phyloP scores from a whole-genome alignment of 495 filamentous ascomycete species.

The Neurospora sp. region DNA sequence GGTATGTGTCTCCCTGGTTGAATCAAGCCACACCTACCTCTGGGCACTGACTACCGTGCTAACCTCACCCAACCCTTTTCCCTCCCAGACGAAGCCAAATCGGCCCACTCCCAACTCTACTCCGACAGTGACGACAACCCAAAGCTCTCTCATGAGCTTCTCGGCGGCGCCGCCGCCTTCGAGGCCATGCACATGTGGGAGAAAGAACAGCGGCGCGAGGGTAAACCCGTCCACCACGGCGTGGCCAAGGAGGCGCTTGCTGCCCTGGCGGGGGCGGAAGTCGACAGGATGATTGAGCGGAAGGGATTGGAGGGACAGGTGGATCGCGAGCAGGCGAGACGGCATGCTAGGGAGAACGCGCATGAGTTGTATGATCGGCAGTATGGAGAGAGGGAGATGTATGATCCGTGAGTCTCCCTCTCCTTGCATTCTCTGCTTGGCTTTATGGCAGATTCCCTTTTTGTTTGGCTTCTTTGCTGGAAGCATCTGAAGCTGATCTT shows the following conservation, averaged over 20 bases:
- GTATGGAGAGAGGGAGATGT: slow-evolving; percentile 40
- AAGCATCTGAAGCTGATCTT: background rate
- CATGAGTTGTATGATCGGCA: slow-evolving; percentile 52
- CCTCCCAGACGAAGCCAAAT: slow-evolving; percentile 28
- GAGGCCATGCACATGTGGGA: slow-evolving; percentile 74
- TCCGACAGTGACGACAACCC: slow-evolving; percentile 32
- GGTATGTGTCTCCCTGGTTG: slow-evolving; percentile 15
- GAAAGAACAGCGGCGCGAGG: slow-evolving; percentile 62
- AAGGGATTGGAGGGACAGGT: slow-evolving; percentile 57
- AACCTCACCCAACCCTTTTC: background rate
- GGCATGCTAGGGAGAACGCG: slow-evolving; percentile 55
- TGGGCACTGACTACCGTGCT: background rate
- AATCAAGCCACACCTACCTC: background rate
- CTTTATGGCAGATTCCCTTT: background rate
- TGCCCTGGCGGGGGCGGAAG: slow-evolving; percentile 60
- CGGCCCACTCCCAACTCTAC: slow-evolving; percentile 55
- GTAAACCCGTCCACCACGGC: slow-evolving; percentile 58
- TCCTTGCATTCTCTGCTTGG: background rate
- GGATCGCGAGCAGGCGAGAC: slow-evolving; percentile 57
- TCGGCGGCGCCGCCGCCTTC: slow-evolving; percentile 70
- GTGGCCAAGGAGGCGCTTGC: slow-evolving; percentile 71
- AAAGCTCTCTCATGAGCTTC: slow-evolving; percentile 60
- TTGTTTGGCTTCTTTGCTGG: background rate
- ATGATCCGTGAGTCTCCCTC: slow-evolving; percentile 36
- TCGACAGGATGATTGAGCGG: slow-evolving; percentile 72